Base-by-base conservation (phyloP, 345 rosid genomes). In the Erucastrum elatum region DNA sequence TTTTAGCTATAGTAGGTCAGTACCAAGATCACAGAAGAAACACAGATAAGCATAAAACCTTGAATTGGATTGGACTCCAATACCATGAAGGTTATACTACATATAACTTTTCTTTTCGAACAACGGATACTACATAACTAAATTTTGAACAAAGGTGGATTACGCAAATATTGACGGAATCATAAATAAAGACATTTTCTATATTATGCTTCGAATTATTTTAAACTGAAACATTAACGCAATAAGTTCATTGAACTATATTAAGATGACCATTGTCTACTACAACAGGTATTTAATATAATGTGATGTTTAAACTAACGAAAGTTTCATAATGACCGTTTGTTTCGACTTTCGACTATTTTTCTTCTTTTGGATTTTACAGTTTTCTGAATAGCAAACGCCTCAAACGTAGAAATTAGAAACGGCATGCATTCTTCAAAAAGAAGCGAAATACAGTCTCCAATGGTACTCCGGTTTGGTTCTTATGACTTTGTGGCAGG, bases 81-180 rank as follows among this genome's bases (percentile, higher is more conserved):
- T 11, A 61, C 17, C 16, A 62, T 63, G 25, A 30, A 21, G 21
- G 21, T 7, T 6, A 7, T 34, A 34, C 37, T 34, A 34, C 37
- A 34, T 34, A 34, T 21, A 21, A 21, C 5, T 7, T 34, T 34
- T 5, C 7, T 34, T 34, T 34, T 34, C 6, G 37, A 34, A 34
- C 37, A 34, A 34, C 37, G 13, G 46, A 12, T 33, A 1, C 34
- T n/a, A 30, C 66, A 63, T 58, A 16, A 46, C 49, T 41, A 16
- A 39, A 64, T 74, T 21, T 74, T 46, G 77, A 64, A 58, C 37
- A 39, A 58, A 29, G 33, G 12, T 39, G 31, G 53, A 37, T 37
- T 37, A 37, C 1, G 44, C 44, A 37, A 37, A 37, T 37, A 37
- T 37, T 37, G 8, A 7, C 11, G 44, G 44, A 37, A 37, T 37